Base-by-base conservation (phyloP, 176 grass and related monocot genomes). In the Zoysia pacifica region DNA sequence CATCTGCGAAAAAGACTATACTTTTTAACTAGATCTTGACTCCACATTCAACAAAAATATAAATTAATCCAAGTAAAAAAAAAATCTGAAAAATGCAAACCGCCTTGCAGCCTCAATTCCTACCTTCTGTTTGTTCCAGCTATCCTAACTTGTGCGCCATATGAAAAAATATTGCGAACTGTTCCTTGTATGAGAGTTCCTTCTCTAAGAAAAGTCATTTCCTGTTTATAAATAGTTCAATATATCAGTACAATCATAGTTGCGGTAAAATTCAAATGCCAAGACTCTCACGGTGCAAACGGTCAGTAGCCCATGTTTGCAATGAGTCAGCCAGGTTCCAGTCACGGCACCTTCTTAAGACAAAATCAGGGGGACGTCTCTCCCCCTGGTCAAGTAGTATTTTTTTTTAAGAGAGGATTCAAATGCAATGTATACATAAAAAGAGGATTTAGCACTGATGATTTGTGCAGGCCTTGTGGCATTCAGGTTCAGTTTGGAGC, bases 111-210 rank as follows among this genome's bases (percentile, higher is more conserved):
- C 0, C 73, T 45, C 45, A n/a, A 16, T 78, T 70, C 36, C 51
- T 86, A 99, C 96, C 92, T 91, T 89, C 90, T 90, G 77, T 87
- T 93, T 46, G 92, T 93, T 51, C 79, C 81, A 52, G 66, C 76
- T 86, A 98, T 94, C 66, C 86, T 89, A 86, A 93, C 44, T 86
- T 91, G 88, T 76, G 86, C 96, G 65, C 90, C 88, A 45, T 93
- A 98, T 20, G 87, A 55, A 88, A 89, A 89, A 87, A 91, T 87
- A 84, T 94, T 95, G 71, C 51, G 39, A 65, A 95, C 51, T 15
- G 62, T 91, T 55, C 96, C 92, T 82, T 84, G 62, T 84, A 95
- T 73, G 89, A 98, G 92, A 84, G 88, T 91, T 87, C 92, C 96
- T 89, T 94, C 86, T 87, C 80, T 94, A 84, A 98, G 83, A 69